phyloP scores from a whole-genome alignment of 2,329 filamentous ascomycete genomes.

The Magnaporthiopsis poae region DNA sequence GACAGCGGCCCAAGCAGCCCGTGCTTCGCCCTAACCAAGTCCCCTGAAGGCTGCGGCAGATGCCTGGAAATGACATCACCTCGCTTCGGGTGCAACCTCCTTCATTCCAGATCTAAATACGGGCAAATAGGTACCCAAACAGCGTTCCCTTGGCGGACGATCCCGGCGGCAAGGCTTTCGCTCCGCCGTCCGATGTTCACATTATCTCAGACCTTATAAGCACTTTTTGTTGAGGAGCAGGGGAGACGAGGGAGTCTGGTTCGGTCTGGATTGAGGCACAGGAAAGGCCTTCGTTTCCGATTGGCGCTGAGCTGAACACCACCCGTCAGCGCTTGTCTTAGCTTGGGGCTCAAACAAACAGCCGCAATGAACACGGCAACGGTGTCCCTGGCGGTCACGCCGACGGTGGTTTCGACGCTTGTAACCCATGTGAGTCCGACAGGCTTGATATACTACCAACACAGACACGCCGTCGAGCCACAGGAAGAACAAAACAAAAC shows the following conservation, averaged over 20 bases:
- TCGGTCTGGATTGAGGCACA: neutral
- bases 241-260: neutral
- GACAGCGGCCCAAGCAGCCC: neutral
- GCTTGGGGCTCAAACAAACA: neutral
- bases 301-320: neutral
- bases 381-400: conserved; percentile 74
- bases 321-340: neutral
- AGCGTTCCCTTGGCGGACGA: neutral
- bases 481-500: neutral
- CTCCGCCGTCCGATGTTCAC: neutral
- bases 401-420: conserved; percentile 76
- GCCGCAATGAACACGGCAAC: conserved; percentile 60
- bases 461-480: conserved; percentile 2
- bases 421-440: conserved; percentile 65
- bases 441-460: neutral
- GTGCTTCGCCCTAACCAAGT: neutral
- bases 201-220: neutral
- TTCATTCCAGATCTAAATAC: neutral
- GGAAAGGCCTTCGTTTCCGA: neutral
- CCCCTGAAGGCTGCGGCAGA: neutral
- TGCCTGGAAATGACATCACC: neutral
- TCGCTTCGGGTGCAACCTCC: neutral
- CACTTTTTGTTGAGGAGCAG: neutral
- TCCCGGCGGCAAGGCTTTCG: neutral
- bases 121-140: neutral